These are phyloP conservation scores for Populus pruinosa DNA, from an alignment of 345 rosid species.

Conservation along the genomic window DNA sequence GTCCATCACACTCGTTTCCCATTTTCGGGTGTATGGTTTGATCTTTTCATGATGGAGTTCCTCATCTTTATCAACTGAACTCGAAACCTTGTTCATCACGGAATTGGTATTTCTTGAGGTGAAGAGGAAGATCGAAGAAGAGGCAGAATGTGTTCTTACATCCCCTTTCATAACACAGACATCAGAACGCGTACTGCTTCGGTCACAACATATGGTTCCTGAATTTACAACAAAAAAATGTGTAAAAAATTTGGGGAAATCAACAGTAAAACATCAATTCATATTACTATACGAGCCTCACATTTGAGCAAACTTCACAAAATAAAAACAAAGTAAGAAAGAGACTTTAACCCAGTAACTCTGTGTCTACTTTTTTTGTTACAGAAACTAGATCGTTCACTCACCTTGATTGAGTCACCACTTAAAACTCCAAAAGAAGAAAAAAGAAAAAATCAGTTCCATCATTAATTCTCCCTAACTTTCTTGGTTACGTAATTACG, in stretches of 20 bases:
- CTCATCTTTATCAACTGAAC: slow-evolving; percentile 1
- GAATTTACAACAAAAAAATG: slow-evolving; percentile 18
- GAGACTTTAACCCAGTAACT: background rate
- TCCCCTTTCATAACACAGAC: slow-evolving; percentile 78
- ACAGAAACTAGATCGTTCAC: background rate
- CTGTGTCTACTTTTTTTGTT: background rate
- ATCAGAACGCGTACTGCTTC: slow-evolving; percentile 59
- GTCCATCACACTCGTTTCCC: slow-evolving; percentile 74
- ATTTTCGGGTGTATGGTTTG: slow-evolving; percentile 81
- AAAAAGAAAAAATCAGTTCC: background rate
- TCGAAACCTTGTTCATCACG: slow-evolving; percentile 17
- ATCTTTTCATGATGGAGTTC: slow-evolving; percentile 50
- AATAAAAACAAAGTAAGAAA: background rate
- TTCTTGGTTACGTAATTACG: background rate
- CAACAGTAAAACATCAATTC: background rate
- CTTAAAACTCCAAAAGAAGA: background rate
- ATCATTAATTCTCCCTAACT: background rate
- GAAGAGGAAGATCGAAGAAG: slow-evolving; percentile 63
- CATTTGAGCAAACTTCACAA: background rate
- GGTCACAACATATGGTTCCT: slow-evolving; percentile 81
- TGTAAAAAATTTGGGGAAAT: background rate
- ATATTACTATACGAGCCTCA: background rate
- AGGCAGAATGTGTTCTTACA: slow-evolving; percentile 54
- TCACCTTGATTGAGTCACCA: background rate
- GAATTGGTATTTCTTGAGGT: slow-evolving; percentile 20